Evolutionary conservation across 352 stramenopile genomes (phyloP), one percentile per base, ranked within the genome.

Genomic region (Globisporangium megalacanthum): DNA sequence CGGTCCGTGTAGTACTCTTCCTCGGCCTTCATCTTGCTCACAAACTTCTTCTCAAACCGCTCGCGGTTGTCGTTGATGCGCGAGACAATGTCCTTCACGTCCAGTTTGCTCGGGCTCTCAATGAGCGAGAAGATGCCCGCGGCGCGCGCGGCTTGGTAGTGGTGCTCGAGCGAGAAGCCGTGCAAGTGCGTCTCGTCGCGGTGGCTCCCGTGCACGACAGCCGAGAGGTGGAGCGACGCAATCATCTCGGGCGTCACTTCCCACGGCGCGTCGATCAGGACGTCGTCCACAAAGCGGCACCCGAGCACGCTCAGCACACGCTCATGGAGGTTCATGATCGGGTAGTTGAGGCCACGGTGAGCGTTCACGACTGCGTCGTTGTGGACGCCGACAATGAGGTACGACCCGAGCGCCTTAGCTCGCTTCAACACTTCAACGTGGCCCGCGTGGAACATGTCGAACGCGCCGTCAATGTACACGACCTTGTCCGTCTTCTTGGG

Each of bases 261-360:
- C 68, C 92, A 94, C 36, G 96, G 96, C 46, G 96, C 96, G 67
- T 99, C 97, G 52, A 99, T 99, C 49, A 99, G 73, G 41, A 99
- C 96, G 70, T 99, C 97, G 70, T 99, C 96, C 19, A 98, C 94
- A 66, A 92, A 99, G 49, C 96, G 95, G 74, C 95, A 99, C 50
- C 94, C 93, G 29, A 99, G 70, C 25, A 99, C 95, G 71, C 85
- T 97, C 31, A 99, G 77, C 44, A 98, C 93, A 50, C 97, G 87
- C 82, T 99, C 97, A 67, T 99, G 94, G 25, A 99, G 72, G 83
- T 99, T 99, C 92, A 99, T 98, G 62, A 99, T 97, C 25, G 97
- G 96, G 67, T 97, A 94, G 70, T 97, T 97, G 42, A 95, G 72
- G 0, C 90, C 90, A 64, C 92, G 75, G 70, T 91, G 73, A 56